phyloP scores from a whole-genome alignment of 306 rosid species.

The Cicer arietinum region DNA sequence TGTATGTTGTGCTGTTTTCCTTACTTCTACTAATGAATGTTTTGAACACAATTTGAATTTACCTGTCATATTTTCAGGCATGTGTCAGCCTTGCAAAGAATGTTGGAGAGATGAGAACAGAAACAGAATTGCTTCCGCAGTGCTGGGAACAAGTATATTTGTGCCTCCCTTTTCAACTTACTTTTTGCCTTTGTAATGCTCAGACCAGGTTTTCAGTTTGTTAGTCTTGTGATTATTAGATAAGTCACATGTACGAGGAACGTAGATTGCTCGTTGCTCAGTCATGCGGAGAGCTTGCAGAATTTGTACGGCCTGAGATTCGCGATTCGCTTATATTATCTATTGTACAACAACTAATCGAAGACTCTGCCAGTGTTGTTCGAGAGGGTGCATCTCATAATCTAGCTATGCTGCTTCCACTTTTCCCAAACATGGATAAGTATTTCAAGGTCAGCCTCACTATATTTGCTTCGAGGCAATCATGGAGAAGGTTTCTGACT shows the following conservation, averaged over 20 bases:
- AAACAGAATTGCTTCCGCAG: conserved; percentile 96
- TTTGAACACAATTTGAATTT: conserved; percentile 38
- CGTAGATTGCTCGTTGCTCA: conserved; percentile 98
- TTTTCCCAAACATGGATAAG: conserved; percentile 90
- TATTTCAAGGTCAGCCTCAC: conserved; percentile 99
- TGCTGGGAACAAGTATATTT: conserved; percentile 97
- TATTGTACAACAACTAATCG: conserved; percentile 88
- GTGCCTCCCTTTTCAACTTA: conserved; percentile 34
- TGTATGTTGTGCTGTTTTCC: conserved; percentile 58
- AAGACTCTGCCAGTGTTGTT: conserved; percentile 91
- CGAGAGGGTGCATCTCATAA: conserved; percentile 95
- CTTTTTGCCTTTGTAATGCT: conserved; percentile 37
- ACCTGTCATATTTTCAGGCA: conserved; percentile 65
- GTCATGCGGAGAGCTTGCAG: conserved; percentile 96
- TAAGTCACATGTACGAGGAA: conserved; percentile 95
- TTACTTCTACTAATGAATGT: conserved; percentile 34
- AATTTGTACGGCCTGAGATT: conserved; percentile 94
- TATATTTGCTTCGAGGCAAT: conserved; percentile 99
- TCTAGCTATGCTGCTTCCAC: conserved; percentile 96
- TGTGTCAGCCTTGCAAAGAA: conserved; percentile 91
- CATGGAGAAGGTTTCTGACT: conserved; percentile 99
- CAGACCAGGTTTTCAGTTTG: conserved; percentile 42
- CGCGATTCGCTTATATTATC: conserved; percentile 96
- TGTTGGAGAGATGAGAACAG: conserved; percentile 99
- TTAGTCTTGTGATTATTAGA: conserved; percentile 56